These are phyloP conservation scores for Colletotrichum agaves DNA, from an alignment of 2,329 filamentous ascomycete species.

Conservation along the genomic window DNA sequence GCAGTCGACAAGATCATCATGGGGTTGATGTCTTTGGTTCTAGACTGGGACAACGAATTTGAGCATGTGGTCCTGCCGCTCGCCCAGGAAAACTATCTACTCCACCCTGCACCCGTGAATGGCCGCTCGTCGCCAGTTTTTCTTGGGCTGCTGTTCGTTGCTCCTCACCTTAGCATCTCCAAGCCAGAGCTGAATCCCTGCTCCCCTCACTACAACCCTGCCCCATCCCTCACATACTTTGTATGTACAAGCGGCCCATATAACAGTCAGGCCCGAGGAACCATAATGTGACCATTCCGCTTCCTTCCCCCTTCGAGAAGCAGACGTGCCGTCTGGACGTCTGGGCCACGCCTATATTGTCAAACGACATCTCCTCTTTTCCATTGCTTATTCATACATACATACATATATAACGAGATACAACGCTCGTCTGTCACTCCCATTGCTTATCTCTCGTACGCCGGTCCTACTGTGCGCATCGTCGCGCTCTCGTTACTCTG, in stretches of 20 bases:
- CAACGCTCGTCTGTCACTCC: constrained; percentile 24
- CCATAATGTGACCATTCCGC: constrained; percentile 29
- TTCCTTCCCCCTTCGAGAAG: constrained; percentile 35
- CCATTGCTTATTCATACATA: constrained; percentile 6
- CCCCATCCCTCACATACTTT: constrained; percentile 28
- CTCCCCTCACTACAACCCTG: constrained; percentile 36
- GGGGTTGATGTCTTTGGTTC: constrained; percentile 18
- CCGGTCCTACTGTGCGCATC: no score
- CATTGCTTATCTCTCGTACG: neutral
- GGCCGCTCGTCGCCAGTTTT: constrained; percentile 36
- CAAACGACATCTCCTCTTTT: neutral
- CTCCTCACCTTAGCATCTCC: constrained; percentile 30
- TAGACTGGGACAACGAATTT: constrained; percentile 23
- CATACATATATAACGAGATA: constrained; percentile 3
- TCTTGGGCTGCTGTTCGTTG: constrained; percentile 19
- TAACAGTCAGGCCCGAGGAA: constrained; percentile 33
- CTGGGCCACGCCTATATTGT: constrained; percentile 20
- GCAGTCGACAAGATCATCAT: constrained; percentile 26
- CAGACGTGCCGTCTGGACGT: constrained; percentile 21
- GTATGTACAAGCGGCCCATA: constrained; percentile 38
- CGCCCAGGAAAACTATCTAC: constrained; percentile 13
- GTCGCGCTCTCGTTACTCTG: constrained; percentile 39
- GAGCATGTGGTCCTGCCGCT: constrained; percentile 32
- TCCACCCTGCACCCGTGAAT: constrained; percentile 34
- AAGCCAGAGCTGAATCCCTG: constrained; percentile 27